These are phyloP conservation scores for Mycena galericulata DNA, from an alignment of 768 basidiomycete genomes.

Conservation along the genomic window DNA sequence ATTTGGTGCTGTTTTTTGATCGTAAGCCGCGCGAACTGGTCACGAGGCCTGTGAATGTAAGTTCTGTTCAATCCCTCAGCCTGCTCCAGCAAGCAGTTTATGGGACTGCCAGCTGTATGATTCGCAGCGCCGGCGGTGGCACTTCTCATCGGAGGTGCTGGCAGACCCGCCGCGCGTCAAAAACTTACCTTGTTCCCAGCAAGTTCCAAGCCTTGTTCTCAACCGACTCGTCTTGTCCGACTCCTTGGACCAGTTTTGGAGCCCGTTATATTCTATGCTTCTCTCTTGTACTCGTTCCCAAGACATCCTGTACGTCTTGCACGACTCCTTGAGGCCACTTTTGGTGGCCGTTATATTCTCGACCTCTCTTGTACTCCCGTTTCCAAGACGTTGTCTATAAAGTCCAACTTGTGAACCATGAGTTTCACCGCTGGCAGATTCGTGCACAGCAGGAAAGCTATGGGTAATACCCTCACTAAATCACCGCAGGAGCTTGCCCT, in stretches of 20 bases:
- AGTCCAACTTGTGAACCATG: background rate
- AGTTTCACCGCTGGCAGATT: background rate
- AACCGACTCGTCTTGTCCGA: constrained; percentile 12
- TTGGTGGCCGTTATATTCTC: background rate
- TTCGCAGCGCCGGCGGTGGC: too few relatives aligned
- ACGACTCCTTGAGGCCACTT: background rate
- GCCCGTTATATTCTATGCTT: constrained; percentile 8
- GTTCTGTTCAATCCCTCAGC: too few relatives aligned
- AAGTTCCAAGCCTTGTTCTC: constrained; percentile 6
- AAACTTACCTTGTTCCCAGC: constrained; percentile 22
- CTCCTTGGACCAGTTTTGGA: constrained; percentile 19
- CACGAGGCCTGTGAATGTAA: too few relatives aligned
- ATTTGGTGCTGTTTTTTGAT: too few relatives aligned
- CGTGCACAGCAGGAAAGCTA: too few relatives aligned
- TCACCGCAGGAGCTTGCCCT: constrained; percentile 31
- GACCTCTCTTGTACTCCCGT: constrained; percentile 21
- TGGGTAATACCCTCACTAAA: constrained; percentile 30
- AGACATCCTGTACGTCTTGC: too few relatives aligned
- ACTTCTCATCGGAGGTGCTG: background rate
- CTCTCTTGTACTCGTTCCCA: constrained; percentile 25
- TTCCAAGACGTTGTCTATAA: constrained; percentile 15
- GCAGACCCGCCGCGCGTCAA: constrained; percentile 17
- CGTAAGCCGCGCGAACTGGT: too few relatives aligned
- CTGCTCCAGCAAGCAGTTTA: too few relatives aligned
- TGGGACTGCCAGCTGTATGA: too few relatives aligned